A percentile compares a stretch with the other conserved stretches of the same genome.
Evolutionary conservation across 2,329 filamentous ascomycete genomes (phyloP).

Genomic region (Tolypocladium capitatum): DNA sequence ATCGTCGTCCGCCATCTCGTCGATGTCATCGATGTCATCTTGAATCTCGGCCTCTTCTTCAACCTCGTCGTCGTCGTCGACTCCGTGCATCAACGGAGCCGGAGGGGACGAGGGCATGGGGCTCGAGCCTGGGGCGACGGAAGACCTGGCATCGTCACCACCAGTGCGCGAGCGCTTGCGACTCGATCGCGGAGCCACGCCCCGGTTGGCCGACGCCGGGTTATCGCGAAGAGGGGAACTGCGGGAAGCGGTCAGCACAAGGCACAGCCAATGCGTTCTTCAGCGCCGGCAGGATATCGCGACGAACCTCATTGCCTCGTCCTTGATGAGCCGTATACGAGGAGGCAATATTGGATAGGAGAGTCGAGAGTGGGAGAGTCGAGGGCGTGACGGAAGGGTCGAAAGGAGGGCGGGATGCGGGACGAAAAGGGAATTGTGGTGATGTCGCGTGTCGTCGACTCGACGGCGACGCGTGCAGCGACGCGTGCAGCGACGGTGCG

Average conservation of each 20-base stretch:
- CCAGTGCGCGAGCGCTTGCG: slow-evolving; percentile 43
- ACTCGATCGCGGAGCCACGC: slow-evolving; percentile 36
- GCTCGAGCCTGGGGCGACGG: slow-evolving; percentile 40
- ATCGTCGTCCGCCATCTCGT: slow-evolving; percentile 70
- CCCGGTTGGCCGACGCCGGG: slow-evolving; percentile 74
- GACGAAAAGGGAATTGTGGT: slow-evolving; percentile 6
- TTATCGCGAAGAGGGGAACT: slow-evolving; percentile 75
- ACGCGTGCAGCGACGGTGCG: slow-evolving; percentile 30
- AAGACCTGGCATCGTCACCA: slow-evolving; percentile 37
- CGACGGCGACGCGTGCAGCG: slow-evolving; percentile 12
- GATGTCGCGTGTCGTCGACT: slow-evolving; percentile 11
- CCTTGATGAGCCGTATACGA: not conserved
- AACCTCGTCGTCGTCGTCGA: slow-evolving; percentile 58
- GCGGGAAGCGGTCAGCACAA: slow-evolving; percentile 4
- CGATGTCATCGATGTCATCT: slow-evolving; percentile 62
- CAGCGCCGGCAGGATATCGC: not conserved
- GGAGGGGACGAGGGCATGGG: slow-evolving; percentile 56
- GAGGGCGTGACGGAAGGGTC: too few species aligned
- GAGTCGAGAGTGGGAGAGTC: not conserved
- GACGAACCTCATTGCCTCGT: slow-evolving; percentile 12
- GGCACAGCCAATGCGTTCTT: slow-evolving; percentile 1
- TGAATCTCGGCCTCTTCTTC: slow-evolving; percentile 60
- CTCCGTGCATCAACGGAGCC: slow-evolving; percentile 45
- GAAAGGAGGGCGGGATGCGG: too few species aligned
- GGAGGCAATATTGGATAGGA: too few species aligned